Evolutionary conservation across 495 filamentous ascomycete genomes (phyloP).

Genomic region (Daldinia bambusicola): DNA sequence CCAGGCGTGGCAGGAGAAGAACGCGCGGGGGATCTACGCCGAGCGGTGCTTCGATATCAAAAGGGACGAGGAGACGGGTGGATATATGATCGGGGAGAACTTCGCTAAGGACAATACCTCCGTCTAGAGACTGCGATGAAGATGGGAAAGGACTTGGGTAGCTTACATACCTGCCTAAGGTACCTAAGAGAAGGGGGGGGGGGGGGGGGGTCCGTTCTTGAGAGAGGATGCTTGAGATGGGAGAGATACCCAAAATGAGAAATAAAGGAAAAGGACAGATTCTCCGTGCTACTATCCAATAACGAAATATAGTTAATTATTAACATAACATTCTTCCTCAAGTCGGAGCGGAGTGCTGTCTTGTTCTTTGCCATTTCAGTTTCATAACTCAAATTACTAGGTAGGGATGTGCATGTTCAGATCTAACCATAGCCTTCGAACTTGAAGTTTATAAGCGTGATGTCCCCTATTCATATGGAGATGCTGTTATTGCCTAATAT

Average conservation of each 20-base stretch:
- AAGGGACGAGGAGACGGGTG: constrained; percentile 9
- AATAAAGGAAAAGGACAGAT: too few relatives aligned
- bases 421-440: too few relatives aligned
- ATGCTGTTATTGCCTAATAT: too few relatives aligned
- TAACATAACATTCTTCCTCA: background rate
- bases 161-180: too few relatives aligned
- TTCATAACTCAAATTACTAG: background rate
- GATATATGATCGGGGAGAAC: constrained; percentile 26
- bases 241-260: background rate
- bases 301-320: background rate
- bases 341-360: background rate
- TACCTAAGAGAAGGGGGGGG: too few relatives aligned
- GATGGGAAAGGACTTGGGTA: background rate
- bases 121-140: background rate
- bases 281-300: too few relatives aligned
- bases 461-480: too few relatives aligned
- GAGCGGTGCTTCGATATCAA: constrained; percentile 47
- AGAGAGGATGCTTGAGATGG: too few relatives aligned
- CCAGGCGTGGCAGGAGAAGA: constrained; percentile 35
- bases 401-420: too few relatives aligned
- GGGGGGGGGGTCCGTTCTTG: too few relatives aligned
- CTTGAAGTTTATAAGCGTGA: too few relatives aligned
- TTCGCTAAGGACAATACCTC: constrained; percentile 16
- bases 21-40: constrained; percentile 40
- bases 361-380: background rate